Conservation (phyloP, 208 protist genomes). For the Crithidia acanthocephali region DNA sequence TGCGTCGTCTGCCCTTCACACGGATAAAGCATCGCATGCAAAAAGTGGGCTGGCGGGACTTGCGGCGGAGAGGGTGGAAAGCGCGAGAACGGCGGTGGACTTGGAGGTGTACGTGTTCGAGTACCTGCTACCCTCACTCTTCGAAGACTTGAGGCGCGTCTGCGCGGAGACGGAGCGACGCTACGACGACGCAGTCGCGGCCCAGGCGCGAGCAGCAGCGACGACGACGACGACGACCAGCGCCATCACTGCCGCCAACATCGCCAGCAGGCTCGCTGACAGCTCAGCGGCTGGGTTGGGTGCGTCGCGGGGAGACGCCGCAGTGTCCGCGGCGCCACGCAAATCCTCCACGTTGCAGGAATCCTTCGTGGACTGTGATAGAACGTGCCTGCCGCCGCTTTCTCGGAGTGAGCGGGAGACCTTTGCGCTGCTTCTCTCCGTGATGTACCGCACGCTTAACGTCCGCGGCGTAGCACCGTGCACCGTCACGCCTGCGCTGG, state of each 20-base stretch:
- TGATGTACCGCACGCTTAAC: background rate
- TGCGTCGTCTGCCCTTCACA: too few relatives aligned
- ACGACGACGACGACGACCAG: background rate
- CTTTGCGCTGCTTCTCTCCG: constrained; percentile 12
- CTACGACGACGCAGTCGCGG: constrained; percentile 1
- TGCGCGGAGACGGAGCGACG: constrained; percentile 7
- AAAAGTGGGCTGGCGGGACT: too few relatives aligned
- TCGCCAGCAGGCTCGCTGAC: background rate
- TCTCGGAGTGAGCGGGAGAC: background rate
- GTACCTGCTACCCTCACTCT: constrained; percentile 1
- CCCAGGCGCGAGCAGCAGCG: background rate
- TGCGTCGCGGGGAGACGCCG: too few relatives aligned
- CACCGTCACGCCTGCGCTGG: too few relatives aligned
- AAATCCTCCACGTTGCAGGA: too few relatives aligned
- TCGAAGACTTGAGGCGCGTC: background rate
- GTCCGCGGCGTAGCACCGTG: background rate
- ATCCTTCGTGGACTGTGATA: too few relatives aligned
- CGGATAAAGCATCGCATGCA: too few relatives aligned
- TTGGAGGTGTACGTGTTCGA: constrained; percentile 1
- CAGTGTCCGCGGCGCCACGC: too few relatives aligned
- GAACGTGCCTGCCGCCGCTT: background rate
- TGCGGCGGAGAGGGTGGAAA: too few relatives aligned
- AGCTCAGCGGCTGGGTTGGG: too few relatives aligned
- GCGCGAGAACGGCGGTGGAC: background rate
- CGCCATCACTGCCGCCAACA: background rate